A percentile compares a stretch with the other conserved stretches of the same genome.
Conservation (phyloP, 352 stramenopile species). For the Phytophthora syringae region DNA sequence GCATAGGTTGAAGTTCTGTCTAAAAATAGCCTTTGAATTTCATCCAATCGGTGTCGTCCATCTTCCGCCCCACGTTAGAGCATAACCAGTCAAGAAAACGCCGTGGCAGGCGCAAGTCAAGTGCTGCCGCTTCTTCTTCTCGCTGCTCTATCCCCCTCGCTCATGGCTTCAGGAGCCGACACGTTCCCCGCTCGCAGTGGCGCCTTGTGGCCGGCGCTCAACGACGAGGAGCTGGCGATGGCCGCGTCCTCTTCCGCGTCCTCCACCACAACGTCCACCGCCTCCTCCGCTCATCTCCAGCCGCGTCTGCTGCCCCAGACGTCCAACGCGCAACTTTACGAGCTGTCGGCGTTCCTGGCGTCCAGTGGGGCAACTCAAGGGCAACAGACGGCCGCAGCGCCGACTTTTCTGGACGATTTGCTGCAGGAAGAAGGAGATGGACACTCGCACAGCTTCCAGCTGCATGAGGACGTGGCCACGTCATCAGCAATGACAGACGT, state of each 20-base stretch:
- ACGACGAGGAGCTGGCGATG: conserved; percentile 16
- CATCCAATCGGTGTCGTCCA: conserved; percentile 3
- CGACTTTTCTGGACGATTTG: conserved; percentile 60
- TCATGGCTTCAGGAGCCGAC: conserved; percentile 20
- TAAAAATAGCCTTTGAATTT: conserved; percentile 4
- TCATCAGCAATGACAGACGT: conserved; percentile 20
- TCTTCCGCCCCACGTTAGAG: neutral
- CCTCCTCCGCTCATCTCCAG: conserved; percentile 6
- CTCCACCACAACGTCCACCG: neutral
- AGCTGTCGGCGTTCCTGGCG: conserved; percentile 43
- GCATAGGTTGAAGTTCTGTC: no score
- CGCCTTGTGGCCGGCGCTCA: conserved; percentile 24
- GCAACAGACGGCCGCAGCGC: neutral
- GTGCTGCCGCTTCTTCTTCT: no score
- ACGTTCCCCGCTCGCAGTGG: conserved; percentile 14
- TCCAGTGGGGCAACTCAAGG: conserved; percentile 7
- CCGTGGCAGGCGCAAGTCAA: conserved; percentile 11
- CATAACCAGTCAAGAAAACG: conserved; percentile 27
- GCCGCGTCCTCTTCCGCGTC: neutral
- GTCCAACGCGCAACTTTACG: conserved; percentile 25
- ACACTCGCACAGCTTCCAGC: conserved; percentile 14
- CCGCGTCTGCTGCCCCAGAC: conserved; percentile 10
- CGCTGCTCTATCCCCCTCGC: neutral
- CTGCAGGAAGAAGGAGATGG: conserved; percentile 37
- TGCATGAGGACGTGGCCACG: conserved; percentile 15